These are phyloP conservation scores for Platanthera zijinensis DNA, from an alignment of 106 monocot species.

Conservation along the genomic window DNA sequence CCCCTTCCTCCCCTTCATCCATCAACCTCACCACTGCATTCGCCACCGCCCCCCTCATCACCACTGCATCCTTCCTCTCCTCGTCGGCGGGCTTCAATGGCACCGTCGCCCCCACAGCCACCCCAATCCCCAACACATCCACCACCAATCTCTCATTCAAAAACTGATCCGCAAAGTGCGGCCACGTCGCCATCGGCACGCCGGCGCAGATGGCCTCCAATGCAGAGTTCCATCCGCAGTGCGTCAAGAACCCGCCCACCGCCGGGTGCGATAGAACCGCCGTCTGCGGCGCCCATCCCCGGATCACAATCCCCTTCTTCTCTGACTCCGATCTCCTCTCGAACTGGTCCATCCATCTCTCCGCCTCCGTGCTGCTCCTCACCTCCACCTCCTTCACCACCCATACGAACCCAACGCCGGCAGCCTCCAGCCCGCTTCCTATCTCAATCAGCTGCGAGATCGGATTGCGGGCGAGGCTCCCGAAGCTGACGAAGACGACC, in stretches of 20 bases:
- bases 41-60: background rate
- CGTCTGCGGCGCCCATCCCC: conserved; percentile 19
- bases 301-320: conserved; percentile 9
- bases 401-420: conserved; percentile 30
- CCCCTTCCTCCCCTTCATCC: background rate
- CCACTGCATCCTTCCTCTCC: conserved; percentile 6
- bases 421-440: conserved; percentile 31
- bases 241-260: conserved; percentile 25
- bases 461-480: conserved; percentile 19
- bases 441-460: conserved; percentile 16
- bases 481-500: conserved; percentile 52
- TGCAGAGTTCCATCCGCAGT: conserved; percentile 23
- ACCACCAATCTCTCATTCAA: conserved; percentile 23
- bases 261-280: conserved; percentile 19
- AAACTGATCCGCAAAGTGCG: conserved; percentile 21
- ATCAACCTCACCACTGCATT: conserved; percentile 6
- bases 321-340: conserved; percentile 16
- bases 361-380: conserved; percentile 15
- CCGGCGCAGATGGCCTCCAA: conserved; percentile 17
- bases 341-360: conserved; percentile 9
- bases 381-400: conserved; percentile 11
- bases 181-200: conserved; percentile 24
- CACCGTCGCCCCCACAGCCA: conserved; percentile 9
- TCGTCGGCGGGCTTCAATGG: background rate
- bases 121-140: conserved; percentile 9